Conservation (phyloP, 441 rosid genomes). For the Eruca vesicaria region DNA sequence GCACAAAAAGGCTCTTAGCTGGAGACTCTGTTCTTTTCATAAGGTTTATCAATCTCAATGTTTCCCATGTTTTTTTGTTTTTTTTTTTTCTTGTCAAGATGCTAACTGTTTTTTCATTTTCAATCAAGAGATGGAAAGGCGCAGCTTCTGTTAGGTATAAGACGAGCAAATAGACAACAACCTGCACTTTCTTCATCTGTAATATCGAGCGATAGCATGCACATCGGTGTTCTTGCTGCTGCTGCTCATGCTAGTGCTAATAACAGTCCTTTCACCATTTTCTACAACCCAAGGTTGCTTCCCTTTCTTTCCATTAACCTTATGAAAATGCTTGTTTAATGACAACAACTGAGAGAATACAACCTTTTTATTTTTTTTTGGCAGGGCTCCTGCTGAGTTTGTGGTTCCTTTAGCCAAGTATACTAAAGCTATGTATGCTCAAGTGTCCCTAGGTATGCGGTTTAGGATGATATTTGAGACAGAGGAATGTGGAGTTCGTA, state of each 20-base stretch:
- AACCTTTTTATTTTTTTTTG: no score
- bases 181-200: conserved; percentile 43
- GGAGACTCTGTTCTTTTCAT: conserved; percentile 93
- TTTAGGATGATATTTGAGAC: conserved; percentile 98
- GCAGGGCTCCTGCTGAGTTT: conserved; percentile 93
- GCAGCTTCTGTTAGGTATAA: conserved; percentile 38
- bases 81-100: background rate
- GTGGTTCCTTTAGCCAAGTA: conserved; percentile 95
- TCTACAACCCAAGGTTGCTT: conserved; percentile 38
- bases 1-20: conserved; percentile 88
- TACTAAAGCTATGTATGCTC: conserved; percentile 79
- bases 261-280: conserved; percentile 41
- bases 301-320: background rate
- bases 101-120: conserved; percentile 18
- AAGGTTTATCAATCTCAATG: conserved; percentile 46
- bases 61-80: conserved; percentile 6
- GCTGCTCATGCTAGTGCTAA: conserved; percentile 44
- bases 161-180: conserved; percentile 41
- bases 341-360: conserved; percentile 19
- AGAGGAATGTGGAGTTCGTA: conserved; percentile 90
- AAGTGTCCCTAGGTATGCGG: conserved; percentile 91
- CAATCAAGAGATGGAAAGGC: conserved; percentile 38
- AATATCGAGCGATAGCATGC: conserved; percentile 43
- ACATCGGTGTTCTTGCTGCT: conserved; percentile 43
- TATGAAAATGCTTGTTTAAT: background rate